Evolutionary conservation across 306 rosid genomes (phyloP), one percentile per base, ranked within the genome.

Genomic region (Arachis hypogaea): DNA sequence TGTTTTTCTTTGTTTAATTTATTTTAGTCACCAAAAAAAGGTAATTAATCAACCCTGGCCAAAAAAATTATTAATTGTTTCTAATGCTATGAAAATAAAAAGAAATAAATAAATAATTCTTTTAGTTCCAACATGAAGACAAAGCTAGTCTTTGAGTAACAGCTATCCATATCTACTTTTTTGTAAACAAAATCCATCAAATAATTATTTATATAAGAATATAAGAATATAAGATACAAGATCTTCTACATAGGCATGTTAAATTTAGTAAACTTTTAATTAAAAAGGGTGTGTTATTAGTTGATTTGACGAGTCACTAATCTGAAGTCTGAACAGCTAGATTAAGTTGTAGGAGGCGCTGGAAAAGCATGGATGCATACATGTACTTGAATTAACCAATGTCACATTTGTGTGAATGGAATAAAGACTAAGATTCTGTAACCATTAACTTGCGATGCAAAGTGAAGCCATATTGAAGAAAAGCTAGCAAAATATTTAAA

Each of bases 131-230:
- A 59, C 62, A 68, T 43, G 67, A 66, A 9, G 69, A 68, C 69
- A 76, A 67, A 38, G 36, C 9, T 10, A 68, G 55, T 55, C 69
- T 76, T 76, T 76, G 56, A 11, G 52, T 59, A 58, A 58, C 55
- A 66, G 42, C 66, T 56, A 64, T 47, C 59, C 36, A 54, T 74
- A 64, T 74, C 38, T 9, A 65, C 43, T 55, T 9, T 64, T 74
- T 14, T 44, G 6, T n/a, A 14, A 14, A 75, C 43, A 12, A 73
- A 50, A 54, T 54, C 65, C 58, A 42, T 65, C n/a, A 28, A 63
- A 52, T 54, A 43, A 65, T 11, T 42, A 45, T 54, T 30, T 33
- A 33, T 33, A 33, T 33, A 33, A 33, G 38, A 33, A 33, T 22
- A 22, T 22, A 22, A 22, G 28, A 22, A 22, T 18, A 18, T 33